A percentile compares a stretch with the other conserved stretches of the same genome.
Conservation (phyloP, 1,139 yeast genomes). For the Arxiozyma heterogenica region DNA sequence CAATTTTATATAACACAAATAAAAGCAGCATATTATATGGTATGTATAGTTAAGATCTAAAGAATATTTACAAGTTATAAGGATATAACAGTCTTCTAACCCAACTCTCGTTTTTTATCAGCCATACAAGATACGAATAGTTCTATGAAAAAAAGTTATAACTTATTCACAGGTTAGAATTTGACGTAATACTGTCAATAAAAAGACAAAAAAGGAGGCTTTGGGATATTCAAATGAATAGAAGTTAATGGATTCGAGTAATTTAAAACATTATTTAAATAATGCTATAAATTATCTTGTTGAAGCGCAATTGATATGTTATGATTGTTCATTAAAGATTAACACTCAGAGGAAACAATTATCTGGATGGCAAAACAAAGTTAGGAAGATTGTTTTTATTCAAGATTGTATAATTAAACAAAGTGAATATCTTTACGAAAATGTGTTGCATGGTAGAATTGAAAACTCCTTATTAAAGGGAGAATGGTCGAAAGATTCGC, state of each 20-base stretch:
- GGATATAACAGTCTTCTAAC: too few species aligned
- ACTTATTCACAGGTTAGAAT: background rate
- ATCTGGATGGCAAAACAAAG: conserved; percentile 21
- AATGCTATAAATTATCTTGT: conserved; percentile 32
- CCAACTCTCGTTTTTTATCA: too few species aligned
- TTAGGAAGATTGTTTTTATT: conserved; percentile 28
- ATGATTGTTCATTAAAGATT: conserved; percentile 30
- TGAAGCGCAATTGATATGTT: conserved; percentile 33
- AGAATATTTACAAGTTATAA: too few species aligned
- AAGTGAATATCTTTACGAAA: conserved; percentile 25
- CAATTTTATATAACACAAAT: too few species aligned
- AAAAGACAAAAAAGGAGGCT: background rate
- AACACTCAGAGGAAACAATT: conserved; percentile 15
- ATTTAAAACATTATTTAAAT: conserved; percentile 20
- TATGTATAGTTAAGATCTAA: too few species aligned
- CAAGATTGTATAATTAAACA: conserved; percentile 32
- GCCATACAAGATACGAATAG: too few species aligned
- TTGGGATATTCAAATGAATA: background rate
- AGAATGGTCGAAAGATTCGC: conserved; percentile 18
- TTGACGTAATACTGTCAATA: background rate
- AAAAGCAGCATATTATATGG: too few species aligned
- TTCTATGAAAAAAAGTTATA: background rate
- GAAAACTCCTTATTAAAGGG: conserved; percentile 24
- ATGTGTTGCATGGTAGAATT: conserved; percentile 28
- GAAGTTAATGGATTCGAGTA: background rate